These are phyloP conservation scores for Malassezia furfur DNA, from an alignment of 1,284 basidiomycete genomes.

Conservation along the genomic window DNA sequence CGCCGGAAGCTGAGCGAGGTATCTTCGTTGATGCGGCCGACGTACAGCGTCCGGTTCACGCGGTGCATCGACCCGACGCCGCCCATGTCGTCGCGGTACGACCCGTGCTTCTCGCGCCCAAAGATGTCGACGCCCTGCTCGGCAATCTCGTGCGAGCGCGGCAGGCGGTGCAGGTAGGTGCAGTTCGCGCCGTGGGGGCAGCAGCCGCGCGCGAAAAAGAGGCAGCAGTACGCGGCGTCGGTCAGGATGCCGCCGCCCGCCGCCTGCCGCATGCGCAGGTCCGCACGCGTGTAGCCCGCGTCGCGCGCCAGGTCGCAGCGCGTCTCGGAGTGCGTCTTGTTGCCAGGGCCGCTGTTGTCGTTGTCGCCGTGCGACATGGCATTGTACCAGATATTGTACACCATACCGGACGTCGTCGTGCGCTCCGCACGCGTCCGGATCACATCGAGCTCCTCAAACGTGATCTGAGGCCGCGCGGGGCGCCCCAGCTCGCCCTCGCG, in stretches of 20 bases:
- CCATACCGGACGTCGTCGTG: conserved; percentile 28
- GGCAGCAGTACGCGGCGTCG: conserved; percentile 81
- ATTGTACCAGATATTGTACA: conserved; percentile 87
- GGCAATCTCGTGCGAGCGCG: conserved; percentile 58
- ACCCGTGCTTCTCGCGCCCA: conserved; percentile 88
- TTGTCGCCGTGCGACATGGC: conserved; percentile 67
- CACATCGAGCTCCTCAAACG: conserved; percentile 31
- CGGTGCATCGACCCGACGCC: conserved; percentile 91
- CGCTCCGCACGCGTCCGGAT: conserved; percentile 36
- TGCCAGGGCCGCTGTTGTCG: conserved; percentile 50
- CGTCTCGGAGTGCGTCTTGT: conserved; percentile 82
- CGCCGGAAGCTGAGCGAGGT: conserved; percentile 21
- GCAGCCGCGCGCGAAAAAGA: conserved; percentile 91
- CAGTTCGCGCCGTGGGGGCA: conserved; percentile 95
- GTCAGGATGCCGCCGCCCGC: conserved; percentile 10
- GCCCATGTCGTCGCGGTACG: conserved; percentile 98
- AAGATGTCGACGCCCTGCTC: conserved; percentile 94
- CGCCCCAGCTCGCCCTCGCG: conserved; percentile 20
- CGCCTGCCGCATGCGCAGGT: conserved; percentile 16
- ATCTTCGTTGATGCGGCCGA: conserved; percentile 64
- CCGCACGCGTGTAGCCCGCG: conserved; percentile 65
- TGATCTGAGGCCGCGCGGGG: conserved; percentile 42
- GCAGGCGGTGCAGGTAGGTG: conserved; percentile 77
- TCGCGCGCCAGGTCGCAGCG: conserved; percentile 81
- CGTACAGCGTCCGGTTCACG: conserved; percentile 86